Base-by-base conservation (phyloP, 2,329 filamentous ascomycete species). In the Pseudocercospora macadamiae region DNA sequence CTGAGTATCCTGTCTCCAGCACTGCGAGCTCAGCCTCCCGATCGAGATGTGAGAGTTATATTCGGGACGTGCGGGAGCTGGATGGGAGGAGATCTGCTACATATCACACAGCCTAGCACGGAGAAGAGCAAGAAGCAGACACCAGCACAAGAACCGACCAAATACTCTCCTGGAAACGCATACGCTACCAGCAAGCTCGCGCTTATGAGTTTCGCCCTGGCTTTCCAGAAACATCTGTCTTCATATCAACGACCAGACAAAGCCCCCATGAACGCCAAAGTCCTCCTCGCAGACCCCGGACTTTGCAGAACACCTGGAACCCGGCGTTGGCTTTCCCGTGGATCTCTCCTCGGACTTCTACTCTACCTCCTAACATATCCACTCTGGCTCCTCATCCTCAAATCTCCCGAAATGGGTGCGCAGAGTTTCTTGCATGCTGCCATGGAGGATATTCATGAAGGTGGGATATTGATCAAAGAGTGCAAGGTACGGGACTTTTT, bases 181-280 rank as follows among this genome's bases (percentile, higher is more conserved):
- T 82, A 82, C 66, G 78, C 80, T 9, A 78, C 77, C 4, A 79
- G 78, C 18, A 81, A 82, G 61, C 77, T 97, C 25, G 91, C 95
- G 0, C 80, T 97, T 45, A 96, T 93, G 82, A 86, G 89, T 14
- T 97, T 99, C 72, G 93, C 90, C 0, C 84, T 89, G 49, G 89
- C 93, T 7, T 96, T 93, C 73, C 93, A 97, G 76, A 95, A 96
- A 73, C 93, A 97, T 73, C 81, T 99, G 47, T 87, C 92, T 65
- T 79, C 88, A 2, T 96, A 96, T 75, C 85, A 90, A 69, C 84
- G 95, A 21, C 91, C 93, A 0, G 95, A 99, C 72, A 84, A 88
- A 62, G 80, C 90, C 48, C 91, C 91, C 1, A 89, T 88, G 79
- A 96, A 91, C 66, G 83, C 92, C 3, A 86, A 90, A 30, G 91